Conservation (phyloP, 768 basidiomycete genomes). For the Boletus rex-veris region DNA sequence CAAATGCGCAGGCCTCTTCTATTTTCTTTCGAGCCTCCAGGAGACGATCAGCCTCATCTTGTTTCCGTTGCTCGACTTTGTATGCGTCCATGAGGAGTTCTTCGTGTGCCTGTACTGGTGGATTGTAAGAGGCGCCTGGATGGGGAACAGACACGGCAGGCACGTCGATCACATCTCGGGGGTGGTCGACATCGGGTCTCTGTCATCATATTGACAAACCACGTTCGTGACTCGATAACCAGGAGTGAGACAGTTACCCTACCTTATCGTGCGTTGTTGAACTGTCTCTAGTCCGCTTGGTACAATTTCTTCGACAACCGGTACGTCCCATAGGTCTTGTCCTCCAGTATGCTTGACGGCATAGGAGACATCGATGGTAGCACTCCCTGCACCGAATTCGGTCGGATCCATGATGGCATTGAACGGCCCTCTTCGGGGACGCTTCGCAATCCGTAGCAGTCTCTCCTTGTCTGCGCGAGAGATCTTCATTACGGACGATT, state of each 20-base stretch:
- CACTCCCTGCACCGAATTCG: conserved; percentile 64
- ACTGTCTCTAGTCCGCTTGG: conserved; percentile 40
- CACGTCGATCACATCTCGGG: conserved; percentile 52
- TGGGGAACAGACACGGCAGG: conserved; percentile 72
- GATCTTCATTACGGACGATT: conserved; percentile 36
- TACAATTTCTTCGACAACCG: conserved; percentile 35
- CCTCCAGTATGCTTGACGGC: conserved; percentile 65
- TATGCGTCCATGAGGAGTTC: conserved; percentile 67
- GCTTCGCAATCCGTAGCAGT: conserved; percentile 72
- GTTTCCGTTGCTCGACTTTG: conserved; percentile 57
- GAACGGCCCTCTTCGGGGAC: conserved; percentile 67
- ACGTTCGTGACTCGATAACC: neutral
- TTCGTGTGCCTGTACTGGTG: conserved; percentile 67
- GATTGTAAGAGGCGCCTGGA: conserved; percentile 88
- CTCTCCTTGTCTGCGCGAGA: conserved; percentile 70
- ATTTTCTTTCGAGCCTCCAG: conserved; percentile 54
- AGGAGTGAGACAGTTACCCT: neutral
- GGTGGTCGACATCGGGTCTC: conserved; percentile 47
- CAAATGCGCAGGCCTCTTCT: conserved; percentile 41
- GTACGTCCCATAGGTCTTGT: conserved; percentile 59
- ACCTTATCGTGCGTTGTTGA: conserved; percentile 51
- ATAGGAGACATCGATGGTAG: conserved; percentile 58
- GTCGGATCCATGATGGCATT: conserved; percentile 67
- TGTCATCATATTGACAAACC: conserved; percentile 21
- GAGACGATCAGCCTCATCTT: conserved; percentile 51